Percentiles rank a stretch among this genome's conserved stretches.
phyloP scores from a whole-genome alignment of 1,139 yeast species.

The Protomyces macrosporus region DNA sequence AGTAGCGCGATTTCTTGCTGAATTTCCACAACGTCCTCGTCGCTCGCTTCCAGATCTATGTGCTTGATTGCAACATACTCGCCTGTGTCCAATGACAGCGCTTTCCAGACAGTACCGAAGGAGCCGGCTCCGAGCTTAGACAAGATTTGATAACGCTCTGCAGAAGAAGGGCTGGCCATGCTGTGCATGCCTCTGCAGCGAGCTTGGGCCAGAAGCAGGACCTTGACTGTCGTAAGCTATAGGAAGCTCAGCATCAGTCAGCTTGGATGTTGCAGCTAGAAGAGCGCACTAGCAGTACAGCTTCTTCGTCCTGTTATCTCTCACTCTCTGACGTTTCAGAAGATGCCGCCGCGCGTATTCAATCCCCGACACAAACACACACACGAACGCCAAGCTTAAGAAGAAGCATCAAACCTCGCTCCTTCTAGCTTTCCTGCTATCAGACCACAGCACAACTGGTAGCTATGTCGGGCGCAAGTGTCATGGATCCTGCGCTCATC shows the following conservation, averaged over 20 bases:
- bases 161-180: conserved; percentile 27
- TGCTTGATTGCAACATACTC: conserved; percentile 34
- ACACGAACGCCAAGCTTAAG: no score
- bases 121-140: conserved; percentile 86
- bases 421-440: no score
- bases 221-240: background rate
- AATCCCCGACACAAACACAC: background rate
- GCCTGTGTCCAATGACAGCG: conserved; percentile 45
- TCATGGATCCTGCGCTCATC: conserved; percentile 85
- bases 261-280: background rate
- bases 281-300: background rate
- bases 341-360: background rate
- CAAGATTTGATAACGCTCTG: conserved; percentile 51
- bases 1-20: conserved; percentile 73
- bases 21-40: conserved; percentile 70
- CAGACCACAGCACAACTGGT: background rate
- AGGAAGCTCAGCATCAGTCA: background rate
- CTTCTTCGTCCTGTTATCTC: no score
- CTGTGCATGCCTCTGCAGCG: background rate
- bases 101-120: conserved; percentile 80
- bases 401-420: no score
- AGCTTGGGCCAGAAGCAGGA: background rate
- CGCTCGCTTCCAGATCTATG: conserved; percentile 72
- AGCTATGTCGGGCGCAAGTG: conserved; percentile 21
- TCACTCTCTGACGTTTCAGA: no score